phyloP scores from a whole-genome alignment of 345 rosid genomes.

The Capsella bursapastoris region DNA sequence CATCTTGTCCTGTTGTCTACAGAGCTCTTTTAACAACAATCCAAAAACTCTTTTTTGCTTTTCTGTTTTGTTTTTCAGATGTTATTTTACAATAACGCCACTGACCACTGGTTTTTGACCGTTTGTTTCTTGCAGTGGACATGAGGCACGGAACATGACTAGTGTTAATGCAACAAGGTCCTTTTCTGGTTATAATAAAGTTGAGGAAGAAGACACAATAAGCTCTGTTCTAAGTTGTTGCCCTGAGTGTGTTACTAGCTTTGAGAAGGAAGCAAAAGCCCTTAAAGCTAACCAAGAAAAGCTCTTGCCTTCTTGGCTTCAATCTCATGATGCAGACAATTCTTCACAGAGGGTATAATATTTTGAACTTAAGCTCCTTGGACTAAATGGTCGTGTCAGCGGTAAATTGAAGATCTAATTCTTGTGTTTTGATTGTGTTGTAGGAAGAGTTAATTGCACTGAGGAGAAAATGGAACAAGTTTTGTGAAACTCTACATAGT shows the following conservation, averaged over 20 bases:
- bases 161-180: constrained; percentile 56
- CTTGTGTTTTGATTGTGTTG: constrained; percentile 1
- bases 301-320: constrained; percentile 73
- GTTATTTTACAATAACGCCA: constrained; percentile 32
- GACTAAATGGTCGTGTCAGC: neutral
- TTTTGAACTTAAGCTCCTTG: neutral
- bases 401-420: neutral
- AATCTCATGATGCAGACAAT: constrained; percentile 46
- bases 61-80: constrained; percentile 7
- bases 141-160: constrained; percentile 51
- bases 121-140: constrained; percentile 54
- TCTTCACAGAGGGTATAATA: constrained; percentile 56
- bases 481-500: constrained; percentile 57
- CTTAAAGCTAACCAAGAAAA: constrained; percentile 58
- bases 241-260: constrained; percentile 68
- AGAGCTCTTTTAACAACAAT: constrained; percentile 36
- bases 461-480: constrained; percentile 72
- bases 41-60: constrained; percentile 42
- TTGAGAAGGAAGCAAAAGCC: constrained; percentile 65
- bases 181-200: constrained; percentile 43
- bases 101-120: constrained; percentile 17
- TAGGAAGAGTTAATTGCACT: constrained; percentile 67
- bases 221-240: constrained; percentile 55
- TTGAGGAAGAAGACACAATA: constrained; percentile 58
- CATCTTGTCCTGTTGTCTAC: constrained; percentile 44